Evolutionary conservation across 1,139 yeast genomes (phyloP), one percentile per base, ranked within the genome.

Genomic region (Blastobotrys ciferrii): DNA sequence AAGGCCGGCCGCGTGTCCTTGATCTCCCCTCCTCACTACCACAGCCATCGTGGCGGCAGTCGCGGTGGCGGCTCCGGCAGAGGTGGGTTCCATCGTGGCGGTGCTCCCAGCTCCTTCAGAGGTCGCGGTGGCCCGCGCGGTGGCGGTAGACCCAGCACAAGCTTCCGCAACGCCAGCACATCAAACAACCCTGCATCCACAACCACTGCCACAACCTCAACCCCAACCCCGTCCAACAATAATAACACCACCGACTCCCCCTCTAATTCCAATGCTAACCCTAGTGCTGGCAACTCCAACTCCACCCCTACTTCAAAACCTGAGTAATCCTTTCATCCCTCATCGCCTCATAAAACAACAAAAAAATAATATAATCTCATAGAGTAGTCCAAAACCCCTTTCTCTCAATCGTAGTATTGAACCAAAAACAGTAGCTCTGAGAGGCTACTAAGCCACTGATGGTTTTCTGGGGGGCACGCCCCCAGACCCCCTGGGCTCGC

Each of bases 1-100:
- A 60, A 60, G 42, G 59, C 63, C 2, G 67, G 66, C 31, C 56
- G 53, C 18, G 67, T 58, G 30, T 49, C 65, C 4, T 32, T 60
- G 31, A 60, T 64, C 33, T 56, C 54, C 17, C 55, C 45, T 15
- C 47, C 49, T 1, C 46, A 48, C 11, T 42, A 41, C 35, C 35
- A 28, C 19, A 40, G 49, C 13, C 35, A 33, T 12, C 32, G 46
- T 3, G 50, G 56, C 13, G 48, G 57, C 37, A 33, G 54, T 4
- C 51, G 56, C 9, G 12, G 47, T 4, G 46, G 45, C 14, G 45
- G 47, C 35, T 33, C 52, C 7, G 38, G 47, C 13, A 46, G 54
- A 14, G 50, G 57, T 4, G 44, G 54, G 31, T 23, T 23, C 28
- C 41, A 51, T 3, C 44, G 58, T 14, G 19, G 37, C 37, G n/a